These are phyloP conservation scores for Agrocybe pediades DNA, from an alignment of 768 basidiomycete species.

Conservation along the genomic window DNA sequence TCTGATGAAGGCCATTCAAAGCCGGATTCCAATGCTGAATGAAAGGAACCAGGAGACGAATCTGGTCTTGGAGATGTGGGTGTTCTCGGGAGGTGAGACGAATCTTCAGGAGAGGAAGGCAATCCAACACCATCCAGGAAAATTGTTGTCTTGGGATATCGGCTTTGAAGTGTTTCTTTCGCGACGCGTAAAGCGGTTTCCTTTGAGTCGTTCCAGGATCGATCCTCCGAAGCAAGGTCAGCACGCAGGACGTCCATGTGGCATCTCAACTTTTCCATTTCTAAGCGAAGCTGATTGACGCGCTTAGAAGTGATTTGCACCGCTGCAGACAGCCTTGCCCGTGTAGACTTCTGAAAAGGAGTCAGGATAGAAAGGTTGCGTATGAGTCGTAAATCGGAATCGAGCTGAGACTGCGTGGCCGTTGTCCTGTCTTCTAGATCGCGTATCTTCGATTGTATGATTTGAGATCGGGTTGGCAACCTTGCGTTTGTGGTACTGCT, in stretches of 20 bases:
- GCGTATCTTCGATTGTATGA: constrained; percentile 60
- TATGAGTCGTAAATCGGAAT: constrained; percentile 67
- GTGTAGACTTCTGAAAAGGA: constrained; percentile 84
- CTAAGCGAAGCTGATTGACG: constrained; percentile 67
- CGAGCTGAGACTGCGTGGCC: constrained; percentile 57
- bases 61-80: constrained; percentile 39
- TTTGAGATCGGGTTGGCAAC: constrained; percentile 55
- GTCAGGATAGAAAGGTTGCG: constrained; percentile 85
- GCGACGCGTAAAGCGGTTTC: constrained; percentile 75
- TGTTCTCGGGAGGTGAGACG: constrained; percentile 15
- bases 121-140: constrained; percentile 29
- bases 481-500: constrained; percentile 29
- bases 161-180: constrained; percentile 60
- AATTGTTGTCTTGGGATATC: constrained; percentile 38
- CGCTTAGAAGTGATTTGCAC: constrained; percentile 66
- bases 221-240: constrained; percentile 75
- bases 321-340: constrained; percentile 68
- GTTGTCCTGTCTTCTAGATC: constrained; percentile 65
- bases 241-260: constrained; percentile 73
- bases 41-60: constrained; percentile 62
- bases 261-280: constrained; percentile 72
- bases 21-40: constrained; percentile 64
- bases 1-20: constrained; percentile 50
- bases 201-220: constrained; percentile 66
- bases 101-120: constrained; percentile 13